Evolutionary conservation across 164 flowering plant species (phyloP), one percentile per base, ranked within the genome.

Genomic region (Taxillus chinensis): DNA sequence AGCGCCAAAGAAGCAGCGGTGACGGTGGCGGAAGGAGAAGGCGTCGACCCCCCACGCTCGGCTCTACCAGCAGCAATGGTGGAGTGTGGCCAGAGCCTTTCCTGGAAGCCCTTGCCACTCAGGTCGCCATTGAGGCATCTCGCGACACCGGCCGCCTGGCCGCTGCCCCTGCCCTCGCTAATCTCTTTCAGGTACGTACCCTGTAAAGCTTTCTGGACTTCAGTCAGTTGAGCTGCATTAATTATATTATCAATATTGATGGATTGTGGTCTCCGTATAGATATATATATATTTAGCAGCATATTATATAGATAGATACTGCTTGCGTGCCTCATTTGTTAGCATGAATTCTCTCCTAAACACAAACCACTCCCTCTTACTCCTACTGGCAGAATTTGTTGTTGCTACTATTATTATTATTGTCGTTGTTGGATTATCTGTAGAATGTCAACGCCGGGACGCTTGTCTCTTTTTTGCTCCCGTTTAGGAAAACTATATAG

Each of bases 71-170:
- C 54, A 8, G 10, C 27, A 51, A 51, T 14, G 74, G 77, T 46
- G 89, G 77, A 39, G 83, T 81, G 1, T 90, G 92, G 95, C 96
- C 98, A 8, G 96, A 82, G 69, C 95, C 87, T 8, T 85, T 91
- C 57, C 64, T 91, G 0, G 98, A 91, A 73, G 82, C 89, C 12
- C 84, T 91, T 3, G 89, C 86, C 39, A 55, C 65, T 45, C 89
- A 79, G 54, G 79, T 91, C 4, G 96, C 96, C 64, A 56, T 80
- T 61, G 82, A 83, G 57, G 89, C 96, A 60, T 71, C 77, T 60
- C 65, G 64, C 27, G 57, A 77, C 39, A 1, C 5, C 5, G 86
- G 90, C 45, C 82, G 89, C 9, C 86, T 86, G 11, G 79, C 82
- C 10, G 90, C 83, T 8, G 96, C 81, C 60, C 77, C 73, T 7